phyloP scores from a whole-genome alignment of 176 grass and related monocot species.

The Eragrostis curvula region DNA sequence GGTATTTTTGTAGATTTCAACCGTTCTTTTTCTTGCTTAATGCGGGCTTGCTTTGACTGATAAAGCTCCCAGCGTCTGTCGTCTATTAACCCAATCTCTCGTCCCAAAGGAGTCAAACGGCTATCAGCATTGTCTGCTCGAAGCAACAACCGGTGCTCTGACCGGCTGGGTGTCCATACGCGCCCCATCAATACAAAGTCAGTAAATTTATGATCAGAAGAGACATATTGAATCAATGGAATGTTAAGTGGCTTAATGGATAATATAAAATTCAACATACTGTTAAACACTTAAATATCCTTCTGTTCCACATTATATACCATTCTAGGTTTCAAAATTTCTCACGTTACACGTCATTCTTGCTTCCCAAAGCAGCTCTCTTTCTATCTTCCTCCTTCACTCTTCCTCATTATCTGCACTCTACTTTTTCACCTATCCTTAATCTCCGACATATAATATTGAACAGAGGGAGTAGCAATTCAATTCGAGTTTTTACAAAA shows the following conservation, averaged over 20 bases:
- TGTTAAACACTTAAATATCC: neutral
- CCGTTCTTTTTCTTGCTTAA: slow-evolving; percentile 83
- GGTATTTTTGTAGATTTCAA: slow-evolving; percentile 69
- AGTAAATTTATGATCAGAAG: slow-evolving; percentile 21
- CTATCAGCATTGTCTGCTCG: slow-evolving; percentile 96
- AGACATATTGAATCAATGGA: neutral
- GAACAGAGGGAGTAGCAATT: too few species aligned
- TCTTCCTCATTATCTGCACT: too few species aligned
- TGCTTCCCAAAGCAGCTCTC: too few species aligned
- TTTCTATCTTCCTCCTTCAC: too few species aligned
- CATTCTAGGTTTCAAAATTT: too few species aligned
- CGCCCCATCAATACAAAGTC: slow-evolving; percentile 26
- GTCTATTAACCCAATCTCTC: slow-evolving; percentile 95
- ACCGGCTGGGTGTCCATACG: slow-evolving; percentile 62
- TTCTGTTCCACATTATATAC: too few species aligned
- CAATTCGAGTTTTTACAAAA: neutral
- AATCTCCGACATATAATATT: too few species aligned
- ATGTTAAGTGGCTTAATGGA: slow-evolving; percentile 9
- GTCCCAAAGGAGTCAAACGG: slow-evolving; percentile 82
- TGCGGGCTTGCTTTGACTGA: slow-evolving; percentile 72
- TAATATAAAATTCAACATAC: slow-evolving; percentile 3
- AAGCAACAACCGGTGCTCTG: slow-evolving; percentile 88
- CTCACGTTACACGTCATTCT: too few species aligned
- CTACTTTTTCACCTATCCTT: too few species aligned
- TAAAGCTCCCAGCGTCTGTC: slow-evolving; percentile 90